Conservation (phyloP, 768 basidiomycete genomes). For the Auricularia auricula-judae region DNA sequence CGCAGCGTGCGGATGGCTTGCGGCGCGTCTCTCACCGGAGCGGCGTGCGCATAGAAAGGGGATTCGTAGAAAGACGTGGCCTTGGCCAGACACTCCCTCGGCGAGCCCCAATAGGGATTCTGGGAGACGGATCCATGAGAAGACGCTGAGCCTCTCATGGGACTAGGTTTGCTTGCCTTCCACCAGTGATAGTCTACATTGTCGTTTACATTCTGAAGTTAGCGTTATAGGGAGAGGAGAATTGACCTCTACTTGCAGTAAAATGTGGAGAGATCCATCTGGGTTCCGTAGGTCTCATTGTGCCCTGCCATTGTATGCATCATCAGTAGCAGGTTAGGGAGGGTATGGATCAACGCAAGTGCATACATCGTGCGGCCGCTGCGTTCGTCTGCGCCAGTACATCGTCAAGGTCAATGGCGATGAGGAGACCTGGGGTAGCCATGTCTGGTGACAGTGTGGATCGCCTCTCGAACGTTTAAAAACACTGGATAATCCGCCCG, state of each 20-base stretch:
- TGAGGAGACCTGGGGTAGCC: conserved; percentile 17
- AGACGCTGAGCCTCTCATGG: neutral
- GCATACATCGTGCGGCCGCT: conserved; percentile 45
- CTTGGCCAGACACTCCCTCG: conserved; percentile 45
- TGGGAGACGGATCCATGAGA: conserved; percentile 11
- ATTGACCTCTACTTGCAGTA: conserved; percentile 35
- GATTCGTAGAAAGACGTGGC: conserved; percentile 49
- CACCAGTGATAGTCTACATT: conserved; percentile 62
- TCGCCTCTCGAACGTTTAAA: too few species aligned
- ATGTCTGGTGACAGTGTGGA: too few species aligned
- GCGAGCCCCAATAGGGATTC: conserved; percentile 53
- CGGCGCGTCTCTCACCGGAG: conserved; percentile 48
- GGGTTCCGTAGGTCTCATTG: conserved; percentile 45
- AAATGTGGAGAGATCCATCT: conserved; percentile 45
- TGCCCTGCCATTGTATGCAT: conserved; percentile 39
- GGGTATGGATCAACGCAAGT: neutral
- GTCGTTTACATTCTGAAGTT: neutral
- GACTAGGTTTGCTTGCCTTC: conserved; percentile 37
- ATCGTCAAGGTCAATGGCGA: conserved; percentile 60
- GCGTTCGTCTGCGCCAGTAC: conserved; percentile 55
- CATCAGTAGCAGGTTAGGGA: neutral
- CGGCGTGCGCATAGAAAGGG: conserved; percentile 32
- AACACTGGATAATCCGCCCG: too few species aligned
- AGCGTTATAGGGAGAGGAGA: neutral
- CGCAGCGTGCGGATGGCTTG: conserved; percentile 46